Percentiles rank a stretch among this genome's conserved stretches.
These are phyloP conservation scores for Fusarium secorum DNA, from an alignment of 2,329 filamentous ascomycete genomes.

Conservation along the genomic window DNA sequence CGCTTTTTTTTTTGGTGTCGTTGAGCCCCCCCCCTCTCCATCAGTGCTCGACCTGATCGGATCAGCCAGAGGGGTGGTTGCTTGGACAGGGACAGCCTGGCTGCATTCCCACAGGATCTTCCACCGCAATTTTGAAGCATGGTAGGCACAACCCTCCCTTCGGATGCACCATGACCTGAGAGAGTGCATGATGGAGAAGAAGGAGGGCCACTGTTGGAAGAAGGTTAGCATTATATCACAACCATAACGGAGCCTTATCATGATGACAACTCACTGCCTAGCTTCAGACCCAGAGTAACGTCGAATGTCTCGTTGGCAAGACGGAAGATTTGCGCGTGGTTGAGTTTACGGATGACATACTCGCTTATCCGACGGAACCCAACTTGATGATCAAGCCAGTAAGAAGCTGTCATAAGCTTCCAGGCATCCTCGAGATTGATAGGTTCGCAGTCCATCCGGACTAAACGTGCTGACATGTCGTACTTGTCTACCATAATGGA, in stretches of 20 bases:
- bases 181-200: neutral
- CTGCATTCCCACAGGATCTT: neutral
- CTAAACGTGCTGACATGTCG: neutral
- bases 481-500: neutral
- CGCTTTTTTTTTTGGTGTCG: neutral
- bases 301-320: neutral
- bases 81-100: neutral
- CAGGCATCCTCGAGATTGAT: neutral
- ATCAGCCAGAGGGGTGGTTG: neutral
- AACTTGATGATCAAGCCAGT: neutral
- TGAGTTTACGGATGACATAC: neutral
- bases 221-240: neutral
- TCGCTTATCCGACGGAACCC: neutral
- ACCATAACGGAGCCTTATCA: neutral
- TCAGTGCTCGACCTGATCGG: neutral
- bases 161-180: neutral
- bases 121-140: neutral
- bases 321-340: neutral
- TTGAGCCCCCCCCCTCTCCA: neutral
- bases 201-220: neutral
- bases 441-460: neutral
- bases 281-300: neutral
- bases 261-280: neutral
- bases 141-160: neutral
- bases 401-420: neutral